phyloP scores from a whole-genome alignment of 768 basidiomycete species.

The Mycena venus region DNA sequence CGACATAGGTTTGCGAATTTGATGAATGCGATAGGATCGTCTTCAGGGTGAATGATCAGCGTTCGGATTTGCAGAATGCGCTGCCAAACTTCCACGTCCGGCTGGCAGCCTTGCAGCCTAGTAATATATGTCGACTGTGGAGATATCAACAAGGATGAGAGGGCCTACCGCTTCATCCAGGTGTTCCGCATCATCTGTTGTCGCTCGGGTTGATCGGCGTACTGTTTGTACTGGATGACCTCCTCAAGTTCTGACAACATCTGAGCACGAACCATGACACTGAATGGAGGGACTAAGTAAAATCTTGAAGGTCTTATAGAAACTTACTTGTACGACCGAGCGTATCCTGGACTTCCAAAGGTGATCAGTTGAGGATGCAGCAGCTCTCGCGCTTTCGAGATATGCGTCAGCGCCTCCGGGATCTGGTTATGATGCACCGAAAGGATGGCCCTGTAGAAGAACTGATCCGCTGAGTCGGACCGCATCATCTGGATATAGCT shows the following conservation, averaged over 20 bases:
- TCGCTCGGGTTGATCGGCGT: conserved; percentile 92
- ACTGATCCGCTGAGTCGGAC: conserved; percentile 91
- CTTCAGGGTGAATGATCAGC: conserved; percentile 91
- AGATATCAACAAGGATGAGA: not conserved
- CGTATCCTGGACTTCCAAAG: conserved; percentile 95
- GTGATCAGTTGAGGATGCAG: conserved; percentile 93
- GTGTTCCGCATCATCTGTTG: conserved; percentile 92
- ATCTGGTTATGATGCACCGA: conserved; percentile 98
- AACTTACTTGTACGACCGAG: conserved; percentile 93
- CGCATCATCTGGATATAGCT: conserved; percentile 97
- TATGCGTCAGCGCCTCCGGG: conserved; percentile 89
- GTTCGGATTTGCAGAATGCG: conserved; percentile 96
- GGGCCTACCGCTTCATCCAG: conserved; percentile 91
- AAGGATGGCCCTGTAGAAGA: conserved; percentile 96
- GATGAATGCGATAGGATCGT: conserved; percentile 98
- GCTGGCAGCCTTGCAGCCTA: conserved; percentile 95
- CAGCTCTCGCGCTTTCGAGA: conserved; percentile 92
- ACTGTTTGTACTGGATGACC: conserved; percentile 96
- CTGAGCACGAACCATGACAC: conserved; percentile 96
- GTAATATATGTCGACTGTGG: not conserved
- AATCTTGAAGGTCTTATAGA: not conserved
- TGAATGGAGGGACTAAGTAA: conserved; percentile 46
- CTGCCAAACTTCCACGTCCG: conserved; percentile 99
- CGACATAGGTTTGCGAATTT: conserved; percentile 98
- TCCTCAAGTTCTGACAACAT: conserved; percentile 99